Conservation (phyloP, 805 yeast species). For the Jamesozyma hellenica region DNA sequence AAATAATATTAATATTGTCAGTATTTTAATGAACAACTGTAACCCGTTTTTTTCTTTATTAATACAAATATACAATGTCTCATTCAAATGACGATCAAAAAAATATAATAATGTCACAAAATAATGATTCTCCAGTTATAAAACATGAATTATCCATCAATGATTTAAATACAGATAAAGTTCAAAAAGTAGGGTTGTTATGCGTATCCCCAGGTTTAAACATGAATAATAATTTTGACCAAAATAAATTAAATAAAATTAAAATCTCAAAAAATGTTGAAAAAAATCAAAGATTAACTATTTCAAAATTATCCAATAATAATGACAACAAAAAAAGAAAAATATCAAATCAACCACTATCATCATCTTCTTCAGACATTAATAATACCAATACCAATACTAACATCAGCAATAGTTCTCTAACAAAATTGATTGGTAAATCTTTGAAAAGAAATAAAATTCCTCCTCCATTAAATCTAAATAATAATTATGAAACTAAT, state of each 20-base stretch:
- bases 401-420: not conserved
- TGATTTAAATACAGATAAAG: not conserved
- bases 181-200: slow-evolving; percentile 16
- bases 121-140: no score
- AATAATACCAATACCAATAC: not conserved
- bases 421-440: slow-evolving; percentile 1
- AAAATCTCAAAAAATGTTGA: slow-evolving; percentile 21
- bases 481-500: slow-evolving; percentile 1
- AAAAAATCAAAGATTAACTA: slow-evolving; percentile 16
- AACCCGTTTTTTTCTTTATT: no score
- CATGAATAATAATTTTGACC: slow-evolving; percentile 12
- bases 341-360: not conserved
- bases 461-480: slow-evolving; percentile 21
- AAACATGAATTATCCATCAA: not conserved
- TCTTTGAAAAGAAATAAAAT: slow-evolving; percentile 21
- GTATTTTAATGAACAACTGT: no score
- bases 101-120: no score
- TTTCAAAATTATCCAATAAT: slow-evolving; percentile 1
- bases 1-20: no score
- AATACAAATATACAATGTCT: no score
- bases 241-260: slow-evolving; percentile 18
- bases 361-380: slow-evolving; percentile 1
- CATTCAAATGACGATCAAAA: no score
- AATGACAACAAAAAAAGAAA: not conserved
- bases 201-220: slow-evolving; percentile 25